Base-by-base conservation (phyloP, 495 filamentous ascomycete genomes). In the Penicillium silybi region DNA sequence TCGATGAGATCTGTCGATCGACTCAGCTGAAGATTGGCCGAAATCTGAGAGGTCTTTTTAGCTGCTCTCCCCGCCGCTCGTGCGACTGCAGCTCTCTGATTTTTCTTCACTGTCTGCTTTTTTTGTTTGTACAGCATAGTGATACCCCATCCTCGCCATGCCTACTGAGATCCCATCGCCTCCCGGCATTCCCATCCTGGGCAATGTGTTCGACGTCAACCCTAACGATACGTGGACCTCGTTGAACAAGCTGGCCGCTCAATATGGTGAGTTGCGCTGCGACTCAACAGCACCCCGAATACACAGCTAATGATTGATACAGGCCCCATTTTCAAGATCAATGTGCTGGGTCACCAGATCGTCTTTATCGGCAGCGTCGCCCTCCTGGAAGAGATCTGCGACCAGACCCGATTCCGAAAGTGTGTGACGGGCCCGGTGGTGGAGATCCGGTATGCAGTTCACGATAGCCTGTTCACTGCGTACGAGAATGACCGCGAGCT, bases 401-500 rank as follows among this genome's bases (percentile, higher is more conserved):
- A 92, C 56, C 83, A 89, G 67, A 83, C 68, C 18, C 74, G 83
- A 42, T 95, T 91, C 63, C 62, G 75, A 16, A 92, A 91, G 64
- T 73, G 68, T 51, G 74, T 88, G 8, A 68, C 66, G 0, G 78
- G 75, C 2, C 66, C 82, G 10, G 76, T 90, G 32, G 48, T 71
- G 10, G 76, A 88, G 63, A 76, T 90, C 46, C 69, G 86, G 51
- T 73, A 79, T 52, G 81, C 80, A 17, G 80, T 85, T 0, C 74
- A 83, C 46, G 82, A 87, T 69, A 85, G 85, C 40, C 75, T 91
- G 16, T 92, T 92, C 67, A 89, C 85, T 0, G 87, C 88, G 0
- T 73, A 74, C 26, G 56, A 75, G 18, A 72, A 75, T 6, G 86
- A 90, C n/a, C n/a, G n/a, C n/a, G n/a, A n/a, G n/a, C n/a, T n/a